Evolutionary conservation across 75 land plant species (phyloP), one percentile per base, ranked within the genome.

Genomic region (Pinus albicaulis): DNA sequence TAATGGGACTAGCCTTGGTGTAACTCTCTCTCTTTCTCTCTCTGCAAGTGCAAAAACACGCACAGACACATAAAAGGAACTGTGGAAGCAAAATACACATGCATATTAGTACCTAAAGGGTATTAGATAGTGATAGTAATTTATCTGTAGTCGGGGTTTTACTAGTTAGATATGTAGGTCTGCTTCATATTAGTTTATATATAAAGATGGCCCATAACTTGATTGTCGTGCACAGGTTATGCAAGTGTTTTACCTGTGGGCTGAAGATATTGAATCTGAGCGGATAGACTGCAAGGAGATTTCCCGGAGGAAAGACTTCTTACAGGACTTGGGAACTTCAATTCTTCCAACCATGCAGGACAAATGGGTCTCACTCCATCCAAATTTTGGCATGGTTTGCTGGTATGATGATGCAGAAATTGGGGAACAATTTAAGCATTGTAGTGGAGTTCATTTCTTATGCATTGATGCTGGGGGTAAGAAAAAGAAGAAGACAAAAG

Each of bases 301-400:
- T 48, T 66, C 26, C 52, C 59, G 82, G 68, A 76, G 92, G 82
- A 91, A 87, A 77, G 81, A 82, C 20, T 74, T 68, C 79, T 83
- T 95, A 63, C 68, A 74, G 17, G 80, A 84, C 55, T 55, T 72
- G 64, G 91, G 87, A 11, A 81, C 60, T 76, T 59, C 77, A 20
- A 86, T 95, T 48, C 90, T 95, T 74, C 98, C 98, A 25, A 93
- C 98, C 7, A 55, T 78, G 24, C 88, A 83, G 77, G 87, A 91
- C 79, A 85, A 87, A 63, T 95, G 98, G 98, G 96, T 91, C 74
- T 91, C 96, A 7, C 80, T 93, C 4, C 88, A 90, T 62, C 70
- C 87, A 23, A 77, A 87, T 0, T 77, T 65, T 81, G 96, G 96
- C 5, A 69, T 91, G 16, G 70, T 88, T 11, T 95, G 98, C 76